These are phyloP conservation scores for Andrographis paniculata DNA, from an alignment of 305 asterid species.

Conservation along the genomic window DNA sequence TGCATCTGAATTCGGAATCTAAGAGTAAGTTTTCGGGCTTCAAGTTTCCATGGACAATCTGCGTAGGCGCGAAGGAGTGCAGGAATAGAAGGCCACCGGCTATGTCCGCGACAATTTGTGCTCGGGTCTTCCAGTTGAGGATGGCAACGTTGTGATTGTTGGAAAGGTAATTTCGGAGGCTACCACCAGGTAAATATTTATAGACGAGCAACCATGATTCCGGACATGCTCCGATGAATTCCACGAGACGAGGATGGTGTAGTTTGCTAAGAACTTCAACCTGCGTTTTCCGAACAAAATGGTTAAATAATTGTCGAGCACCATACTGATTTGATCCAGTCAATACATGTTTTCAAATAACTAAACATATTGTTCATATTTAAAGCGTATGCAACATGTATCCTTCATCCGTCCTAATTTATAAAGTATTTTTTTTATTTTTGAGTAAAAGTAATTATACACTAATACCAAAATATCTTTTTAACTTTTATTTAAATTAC, in stretches of 20 bases:
- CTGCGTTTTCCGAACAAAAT: conserved; percentile 27
- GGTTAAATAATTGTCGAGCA: conserved; percentile 3
- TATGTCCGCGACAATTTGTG: conserved; percentile 46
- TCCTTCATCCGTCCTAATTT: too few species aligned
- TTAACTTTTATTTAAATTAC: too few species aligned
- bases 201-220: conserved; percentile 63
- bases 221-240: conserved; percentile 58
- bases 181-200: conserved; percentile 64
- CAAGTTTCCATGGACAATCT: conserved; percentile 54
- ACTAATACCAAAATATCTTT: too few species aligned
- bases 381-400: too few species aligned
- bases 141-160: conserved; percentile 24
- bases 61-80: conserved; percentile 43
- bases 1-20: conserved; percentile 44
- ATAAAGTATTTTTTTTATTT: too few species aligned
- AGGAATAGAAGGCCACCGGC: conserved; percentile 56
- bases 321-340: too few species aligned
- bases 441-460: too few species aligned
- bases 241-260: conserved; percentile 55
- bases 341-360: too few species aligned
- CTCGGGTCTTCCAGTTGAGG: conserved; percentile 65
- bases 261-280: conserved; percentile 45
- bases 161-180: conserved; percentile 48
- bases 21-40: conserved; percentile 66
- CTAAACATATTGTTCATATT: too few species aligned